These are phyloP conservation scores for Xylaria multiplex DNA, from an alignment of 2,329 filamentous ascomycete species.

Conservation along the genomic window DNA sequence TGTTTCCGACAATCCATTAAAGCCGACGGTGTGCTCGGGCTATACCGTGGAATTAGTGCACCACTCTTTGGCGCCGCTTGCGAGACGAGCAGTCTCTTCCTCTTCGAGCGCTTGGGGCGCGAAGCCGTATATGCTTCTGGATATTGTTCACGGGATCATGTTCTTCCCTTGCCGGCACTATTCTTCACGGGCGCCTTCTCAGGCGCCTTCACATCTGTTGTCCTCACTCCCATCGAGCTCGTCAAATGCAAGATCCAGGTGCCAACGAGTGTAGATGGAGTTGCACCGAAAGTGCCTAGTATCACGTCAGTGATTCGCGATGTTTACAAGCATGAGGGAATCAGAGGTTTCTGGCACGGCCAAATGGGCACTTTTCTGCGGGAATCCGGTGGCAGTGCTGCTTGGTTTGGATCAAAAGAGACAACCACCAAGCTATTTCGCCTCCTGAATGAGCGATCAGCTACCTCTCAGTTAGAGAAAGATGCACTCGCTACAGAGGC, in stretches of 20 bases:
- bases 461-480: conserved; percentile 53
- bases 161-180: conserved; percentile 78
- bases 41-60: conserved; percentile 93
- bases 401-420: conserved; percentile 95
- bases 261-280: conserved; percentile 58
- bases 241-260: conserved; percentile 99
- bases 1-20: conserved; percentile 89
- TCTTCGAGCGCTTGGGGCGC: conserved; percentile 83
- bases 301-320: conserved; percentile 78
- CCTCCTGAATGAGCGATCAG: conserved; percentile 60
- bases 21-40: conserved; percentile 78
- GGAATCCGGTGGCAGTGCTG: conserved; percentile 90
- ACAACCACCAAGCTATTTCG: conserved; percentile 78
- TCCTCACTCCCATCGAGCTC: conserved; percentile 94
- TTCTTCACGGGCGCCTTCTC: conserved; percentile 85
- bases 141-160: conserved; percentile 61
- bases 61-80: conserved; percentile 90
- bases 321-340: conserved; percentile 82
- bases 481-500: conserved; percentile 59
- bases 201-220: conserved; percentile 87
- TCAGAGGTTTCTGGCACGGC: conserved; percentile 92
- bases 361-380: conserved; percentile 93
- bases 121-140: conserved; percentile 68
- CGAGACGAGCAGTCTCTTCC: conserved; percentile 92
- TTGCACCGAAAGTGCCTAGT: conserved; percentile 61